Evolutionary conservation across 768 basidiomycete genomes (phyloP), one percentile per base, ranked within the genome.

Genomic region (Kwoniella bestiolae): DNA sequence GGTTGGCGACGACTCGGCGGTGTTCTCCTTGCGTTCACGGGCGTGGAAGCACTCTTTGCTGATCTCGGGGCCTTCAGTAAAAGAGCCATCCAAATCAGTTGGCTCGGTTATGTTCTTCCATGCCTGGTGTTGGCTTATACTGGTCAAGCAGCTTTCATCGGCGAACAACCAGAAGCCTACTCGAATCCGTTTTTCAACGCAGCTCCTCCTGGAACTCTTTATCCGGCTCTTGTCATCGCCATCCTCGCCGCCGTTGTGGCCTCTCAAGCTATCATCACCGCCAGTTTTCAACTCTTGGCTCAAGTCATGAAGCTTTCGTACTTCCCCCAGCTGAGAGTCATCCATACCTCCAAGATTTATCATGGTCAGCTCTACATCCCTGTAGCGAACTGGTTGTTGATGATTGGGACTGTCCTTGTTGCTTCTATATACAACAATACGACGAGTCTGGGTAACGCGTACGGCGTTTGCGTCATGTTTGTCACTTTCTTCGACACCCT

Each of bases 401-500:
- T 57, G 56, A 29, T 57, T n/a, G 56, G 56, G 9, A 57, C 56
- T 12, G 56, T 57, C 8, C 18, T 46, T 1, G 56, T 57, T 2
- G 56, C 44, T 8, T 41, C 56, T 0, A 46, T 41, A 16, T 57
- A 44, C 26, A 46, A 46, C 26, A 44, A 41, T 21, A 44, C 56
- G 26, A 57, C 38, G 6, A 44, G 38, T 16, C 31, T 57, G 23
- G 44, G 56, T n/a, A 44, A 44, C 38, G 56, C 56, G 7, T 57
- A 57, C 16, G 56, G 56, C 18, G 56, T 57, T 21, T 44, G 56
- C 26, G 56, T 57, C 5, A 57, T 57, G 56, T 44, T 57, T 12
- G 56, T 57, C 21, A 57, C 56, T 9, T 55, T 55, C 21, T 55
- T 55, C 52, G 52, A 55, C 41, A 57, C 56, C 6, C 23, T 46